These are phyloP conservation scores for Martensiomyces pterosporus DNA, from an alignment of 192 early-diverging fungal genomes.

Conservation along the genomic window DNA sequence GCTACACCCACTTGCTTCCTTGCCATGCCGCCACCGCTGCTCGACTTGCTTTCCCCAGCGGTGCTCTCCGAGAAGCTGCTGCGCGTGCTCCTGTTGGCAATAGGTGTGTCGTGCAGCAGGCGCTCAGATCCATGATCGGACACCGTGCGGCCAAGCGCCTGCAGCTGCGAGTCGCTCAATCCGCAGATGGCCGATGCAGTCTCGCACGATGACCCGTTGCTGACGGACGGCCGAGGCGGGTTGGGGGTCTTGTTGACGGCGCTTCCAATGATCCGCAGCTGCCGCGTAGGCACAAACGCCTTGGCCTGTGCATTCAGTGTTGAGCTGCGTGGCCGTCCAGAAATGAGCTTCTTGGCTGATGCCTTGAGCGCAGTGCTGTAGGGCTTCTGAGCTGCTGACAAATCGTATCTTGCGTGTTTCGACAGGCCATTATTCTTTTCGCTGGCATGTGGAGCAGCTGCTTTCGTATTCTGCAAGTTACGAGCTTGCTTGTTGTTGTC, in stretches of 20 bases:
- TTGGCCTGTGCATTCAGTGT: constrained; percentile 31
- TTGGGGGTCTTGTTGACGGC: neutral
- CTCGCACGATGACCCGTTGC: neutral
- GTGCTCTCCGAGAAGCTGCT: constrained; percentile 9
- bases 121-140: neutral
- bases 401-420: too few species aligned
- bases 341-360: neutral
- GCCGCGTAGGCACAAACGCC: constrained; percentile 29
- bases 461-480: too few species aligned
- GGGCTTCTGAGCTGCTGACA: too few species aligned
- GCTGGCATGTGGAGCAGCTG: too few species aligned
- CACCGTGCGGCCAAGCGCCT: constrained; percentile 6
- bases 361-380: neutral
- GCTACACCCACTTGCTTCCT: neutral
- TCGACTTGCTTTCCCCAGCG: too few species aligned
- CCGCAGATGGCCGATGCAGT: constrained; percentile 3
- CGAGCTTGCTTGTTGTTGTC: neutral
- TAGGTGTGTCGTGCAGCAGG: too few species aligned
- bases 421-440: too few species aligned
- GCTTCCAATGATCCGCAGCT: neutral
- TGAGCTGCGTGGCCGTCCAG: constrained; percentile 24
- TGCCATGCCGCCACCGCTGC: neutral
- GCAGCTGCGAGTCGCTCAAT: neutral
- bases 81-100: neutral
- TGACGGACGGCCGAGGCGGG: neutral